phyloP scores from a whole-genome alignment of 2,329 filamentous ascomycete species.

The Ophiostoma sp. region DNA sequence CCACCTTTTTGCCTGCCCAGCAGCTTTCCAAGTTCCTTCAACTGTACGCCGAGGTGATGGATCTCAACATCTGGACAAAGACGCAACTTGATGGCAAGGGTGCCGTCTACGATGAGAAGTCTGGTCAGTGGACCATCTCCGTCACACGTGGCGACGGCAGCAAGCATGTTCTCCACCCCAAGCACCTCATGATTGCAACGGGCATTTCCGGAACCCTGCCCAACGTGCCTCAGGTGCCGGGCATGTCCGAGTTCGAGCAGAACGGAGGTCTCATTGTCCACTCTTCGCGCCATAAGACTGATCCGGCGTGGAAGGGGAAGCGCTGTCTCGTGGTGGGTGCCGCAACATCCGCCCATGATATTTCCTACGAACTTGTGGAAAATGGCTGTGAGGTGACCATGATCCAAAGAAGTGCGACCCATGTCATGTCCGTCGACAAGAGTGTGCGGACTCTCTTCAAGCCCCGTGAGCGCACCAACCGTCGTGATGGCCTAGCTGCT shows the following conservation, averaged over 20 bases:
- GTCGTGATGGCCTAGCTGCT: not conserved
- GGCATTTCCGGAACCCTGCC: not conserved
- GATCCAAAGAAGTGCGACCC: not conserved
- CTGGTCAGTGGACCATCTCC: not conserved
- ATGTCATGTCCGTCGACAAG: not conserved
- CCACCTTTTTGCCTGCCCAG: not conserved
- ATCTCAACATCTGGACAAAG: not conserved
- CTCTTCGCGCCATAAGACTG: not conserved
- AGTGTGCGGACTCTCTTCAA: not conserved
- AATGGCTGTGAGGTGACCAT: not conserved
- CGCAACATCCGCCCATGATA: not conserved
- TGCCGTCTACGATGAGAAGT: not conserved
- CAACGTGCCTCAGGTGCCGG: not conserved
- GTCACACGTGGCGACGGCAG: not conserved
- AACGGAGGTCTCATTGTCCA: not conserved
- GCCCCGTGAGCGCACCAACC: not conserved
- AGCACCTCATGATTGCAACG: not conserved
- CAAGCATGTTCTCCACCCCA: not conserved
- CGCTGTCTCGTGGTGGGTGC: not conserved
- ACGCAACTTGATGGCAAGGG: not conserved
- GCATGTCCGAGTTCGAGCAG: not conserved
- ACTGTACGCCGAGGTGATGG: not conserved
- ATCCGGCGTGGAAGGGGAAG: not conserved
- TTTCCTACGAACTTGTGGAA: conserved; percentile 1
- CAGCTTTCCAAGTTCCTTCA: not conserved